Evolutionary conservation across 2,329 filamentous ascomycete genomes (phyloP).

Genomic region (Diplocarpon rosae): DNA sequence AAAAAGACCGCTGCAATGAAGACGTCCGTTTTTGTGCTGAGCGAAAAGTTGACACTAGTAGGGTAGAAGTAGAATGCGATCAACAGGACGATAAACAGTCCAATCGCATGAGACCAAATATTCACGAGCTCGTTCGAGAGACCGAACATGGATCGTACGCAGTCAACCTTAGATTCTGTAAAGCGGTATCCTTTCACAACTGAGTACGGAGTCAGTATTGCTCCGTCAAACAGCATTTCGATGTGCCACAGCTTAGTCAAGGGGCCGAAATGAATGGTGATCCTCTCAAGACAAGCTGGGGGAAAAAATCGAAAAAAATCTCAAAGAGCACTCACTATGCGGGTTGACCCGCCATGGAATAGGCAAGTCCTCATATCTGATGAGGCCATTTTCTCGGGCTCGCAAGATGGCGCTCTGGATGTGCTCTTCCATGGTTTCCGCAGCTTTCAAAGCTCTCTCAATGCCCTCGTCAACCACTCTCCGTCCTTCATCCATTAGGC

Average conservation of each 20-base stretch:
- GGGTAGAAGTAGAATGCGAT: slow-evolving; percentile 97
- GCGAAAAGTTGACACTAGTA: slow-evolving; percentile 70
- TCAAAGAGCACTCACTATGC: slow-evolving; percentile 40
- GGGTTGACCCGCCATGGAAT: slow-evolving; percentile 91
- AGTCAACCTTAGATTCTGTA: slow-evolving; percentile 81
- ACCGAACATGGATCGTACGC: slow-evolving; percentile 70
- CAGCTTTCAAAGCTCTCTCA: slow-evolving; percentile 71
- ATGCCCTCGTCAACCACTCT: slow-evolving; percentile 73
- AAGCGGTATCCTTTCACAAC: slow-evolving; percentile 84
- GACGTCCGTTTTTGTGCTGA: slow-evolving; percentile 79
- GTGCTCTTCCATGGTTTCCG: slow-evolving; percentile 71
- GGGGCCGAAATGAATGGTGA: too few species aligned
- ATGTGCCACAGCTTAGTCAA: too few species aligned
- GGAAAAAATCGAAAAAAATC: too few species aligned
- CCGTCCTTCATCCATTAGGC: slow-evolving; percentile 66
- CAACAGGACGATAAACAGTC: slow-evolving; percentile 75
- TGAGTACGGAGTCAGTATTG: too few species aligned
- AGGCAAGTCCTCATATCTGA: slow-evolving; percentile 83
- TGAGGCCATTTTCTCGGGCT: slow-evolving; percentile 70
- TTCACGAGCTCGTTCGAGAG: slow-evolving; percentile 92
- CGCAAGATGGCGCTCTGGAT: slow-evolving; percentile 67
- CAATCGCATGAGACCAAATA: slow-evolving; percentile 93
- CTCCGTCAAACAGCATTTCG: too few species aligned
- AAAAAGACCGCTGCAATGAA: slow-evolving; percentile 92
- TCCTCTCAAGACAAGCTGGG: too few species aligned